These are phyloP conservation scores for Wickerhamomyces queroliae DNA, from an alignment of 805 yeast genomes.

Conservation along the genomic window DNA sequence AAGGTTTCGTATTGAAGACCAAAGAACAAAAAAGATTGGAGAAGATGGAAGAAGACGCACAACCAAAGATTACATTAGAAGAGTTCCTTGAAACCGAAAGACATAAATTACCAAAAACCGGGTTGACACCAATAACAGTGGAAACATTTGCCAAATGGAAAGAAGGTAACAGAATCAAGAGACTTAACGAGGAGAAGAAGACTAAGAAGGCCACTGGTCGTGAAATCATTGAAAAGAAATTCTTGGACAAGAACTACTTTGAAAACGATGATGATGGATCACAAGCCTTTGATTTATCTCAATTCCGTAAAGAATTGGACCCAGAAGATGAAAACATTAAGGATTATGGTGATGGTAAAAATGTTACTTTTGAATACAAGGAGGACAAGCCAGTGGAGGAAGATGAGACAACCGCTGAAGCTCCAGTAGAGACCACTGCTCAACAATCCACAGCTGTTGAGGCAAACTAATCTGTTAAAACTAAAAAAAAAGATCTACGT, in stretches of 20 bases:
- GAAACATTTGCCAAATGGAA: conserved; percentile 85
- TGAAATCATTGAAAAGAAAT: conserved; percentile 60
- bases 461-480: too few species aligned
- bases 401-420: conserved; percentile 9
- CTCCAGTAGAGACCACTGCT: not conserved
- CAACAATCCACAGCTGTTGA: too few species aligned
- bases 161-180: conserved; percentile 54
- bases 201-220: conserved; percentile 58
- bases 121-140: conserved; percentile 80
- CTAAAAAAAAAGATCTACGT: too few species aligned
- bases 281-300: conserved; percentile 36
- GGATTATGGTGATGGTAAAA: conserved; percentile 70
- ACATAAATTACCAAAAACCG: conserved; percentile 63
- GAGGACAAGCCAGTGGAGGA: conserved; percentile 12
- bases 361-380: conserved; percentile 28
- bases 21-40: conserved; percentile 93
- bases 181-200: conserved; percentile 35
- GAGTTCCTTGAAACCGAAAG: conserved; percentile 95
- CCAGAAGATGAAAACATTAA: conserved; percentile 40
- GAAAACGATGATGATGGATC: conserved; percentile 39
- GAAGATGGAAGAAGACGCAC: conserved; percentile 73
- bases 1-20: conserved; percentile 94
- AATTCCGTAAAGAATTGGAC: conserved; percentile 31
- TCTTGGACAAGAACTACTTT: conserved; percentile 47
- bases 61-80: conserved; percentile 89